Conservation (phyloP, 2,329 filamentous ascomycete genomes). For the Aspergillus intermedius region DNA sequence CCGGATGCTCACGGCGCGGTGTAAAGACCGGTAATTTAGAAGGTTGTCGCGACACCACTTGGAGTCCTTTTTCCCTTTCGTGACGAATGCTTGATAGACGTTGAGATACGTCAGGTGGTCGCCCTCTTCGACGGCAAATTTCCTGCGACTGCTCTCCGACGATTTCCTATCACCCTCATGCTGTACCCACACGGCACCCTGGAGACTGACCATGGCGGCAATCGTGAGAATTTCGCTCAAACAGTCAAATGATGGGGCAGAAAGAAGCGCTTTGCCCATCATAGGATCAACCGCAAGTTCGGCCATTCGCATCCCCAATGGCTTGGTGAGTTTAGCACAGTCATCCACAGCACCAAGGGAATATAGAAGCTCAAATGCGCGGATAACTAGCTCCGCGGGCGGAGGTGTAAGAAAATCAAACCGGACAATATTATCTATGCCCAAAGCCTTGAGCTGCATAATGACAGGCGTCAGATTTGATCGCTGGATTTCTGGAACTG, state of each 20-base stretch:
- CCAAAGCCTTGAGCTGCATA: constrained; percentile 86
- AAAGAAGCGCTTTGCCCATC: constrained; percentile 83
- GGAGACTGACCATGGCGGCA: constrained; percentile 85
- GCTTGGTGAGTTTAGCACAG: constrained; percentile 82
- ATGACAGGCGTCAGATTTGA: constrained; percentile 84
- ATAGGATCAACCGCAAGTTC: constrained; percentile 90
- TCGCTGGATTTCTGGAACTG: constrained; percentile 83
- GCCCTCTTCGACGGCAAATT: constrained; percentile 87
- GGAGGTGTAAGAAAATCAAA: constrained; percentile 87
- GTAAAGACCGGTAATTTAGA: constrained; percentile 80
- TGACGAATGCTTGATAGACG: constrained; percentile 83
- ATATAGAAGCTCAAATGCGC: constrained; percentile 81
- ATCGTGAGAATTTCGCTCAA: constrained; percentile 83
- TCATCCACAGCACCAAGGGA: constrained; percentile 80
- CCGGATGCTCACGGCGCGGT: constrained; percentile 74
- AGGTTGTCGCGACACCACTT: constrained; percentile 83
- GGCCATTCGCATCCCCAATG: constrained; percentile 84
- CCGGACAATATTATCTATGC: constrained; percentile 86
- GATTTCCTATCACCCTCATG: constrained; percentile 70
- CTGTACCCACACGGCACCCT: constrained; percentile 75
- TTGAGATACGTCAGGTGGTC: constrained; percentile 91
- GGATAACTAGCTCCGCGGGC: constrained; percentile 74
- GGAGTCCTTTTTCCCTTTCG: constrained; percentile 71
- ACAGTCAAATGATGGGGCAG: constrained; percentile 67
- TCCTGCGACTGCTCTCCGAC: constrained; percentile 66